These are phyloP conservation scores for Pelargonium myrrhifolium DNA, from an alignment of 441 rosid species.

Conservation along the genomic window DNA sequence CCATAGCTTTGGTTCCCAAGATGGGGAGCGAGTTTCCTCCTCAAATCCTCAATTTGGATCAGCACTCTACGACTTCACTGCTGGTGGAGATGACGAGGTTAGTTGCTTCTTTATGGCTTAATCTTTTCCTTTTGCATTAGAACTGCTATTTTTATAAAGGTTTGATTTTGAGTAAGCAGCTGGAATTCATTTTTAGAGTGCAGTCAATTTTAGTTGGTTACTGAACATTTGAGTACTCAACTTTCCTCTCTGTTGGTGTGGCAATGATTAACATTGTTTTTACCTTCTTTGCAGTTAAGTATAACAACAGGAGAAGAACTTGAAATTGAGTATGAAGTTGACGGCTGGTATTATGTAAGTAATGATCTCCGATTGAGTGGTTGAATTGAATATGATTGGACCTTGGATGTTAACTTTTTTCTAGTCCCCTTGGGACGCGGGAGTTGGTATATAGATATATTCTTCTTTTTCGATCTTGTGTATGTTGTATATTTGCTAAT, in stretches of 20 bases:
- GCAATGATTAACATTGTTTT: no score
- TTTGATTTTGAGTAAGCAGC: conserved; percentile 1
- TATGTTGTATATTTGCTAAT: neutral
- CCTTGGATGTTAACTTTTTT: neutral
- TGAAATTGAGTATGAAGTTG: conserved; percentile 93
- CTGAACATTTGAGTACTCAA: neutral
- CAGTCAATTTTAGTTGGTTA: neutral
- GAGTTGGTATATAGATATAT: no score
- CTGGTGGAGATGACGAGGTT: conserved; percentile 99
- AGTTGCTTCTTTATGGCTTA: conserved; percentile 8
- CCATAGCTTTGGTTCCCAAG: conserved; percentile 58
- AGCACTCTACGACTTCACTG: conserved; percentile 93
- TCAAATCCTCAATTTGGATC: conserved; percentile 60
- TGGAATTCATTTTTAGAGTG: neutral
- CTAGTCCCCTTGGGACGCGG: no score
- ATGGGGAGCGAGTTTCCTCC: conserved; percentile 54
- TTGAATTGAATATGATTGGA: neutral
- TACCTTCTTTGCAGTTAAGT: conserved; percentile 61
- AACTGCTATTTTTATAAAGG: neutral
- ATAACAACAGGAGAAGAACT: conserved; percentile 88
- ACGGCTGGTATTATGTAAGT: conserved; percentile 99
- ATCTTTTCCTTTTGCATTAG: conserved; percentile 5
- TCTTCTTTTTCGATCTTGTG: no score
- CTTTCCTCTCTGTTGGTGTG: neutral
- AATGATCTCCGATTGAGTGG: neutral